Percentiles rank a stretch among this genome's conserved stretches.
Conservation (phyloP, 768 basidiomycete species). For the Rhizopogon sp. region DNA sequence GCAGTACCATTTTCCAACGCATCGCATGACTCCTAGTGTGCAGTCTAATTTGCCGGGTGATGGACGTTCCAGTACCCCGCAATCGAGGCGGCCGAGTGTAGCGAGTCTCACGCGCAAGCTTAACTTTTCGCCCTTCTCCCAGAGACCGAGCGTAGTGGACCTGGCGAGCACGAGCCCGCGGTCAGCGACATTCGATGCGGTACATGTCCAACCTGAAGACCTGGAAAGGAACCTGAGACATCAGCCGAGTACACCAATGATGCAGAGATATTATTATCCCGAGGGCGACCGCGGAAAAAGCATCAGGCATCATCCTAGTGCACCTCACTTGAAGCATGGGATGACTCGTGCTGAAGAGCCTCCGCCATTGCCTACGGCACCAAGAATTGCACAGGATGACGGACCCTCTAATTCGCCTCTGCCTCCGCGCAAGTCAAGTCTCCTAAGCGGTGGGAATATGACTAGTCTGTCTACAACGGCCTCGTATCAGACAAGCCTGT, state of each 20-base stretch:
- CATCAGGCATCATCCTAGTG: background rate
- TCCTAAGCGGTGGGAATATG: background rate
- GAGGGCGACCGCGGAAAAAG: constrained; percentile 7
- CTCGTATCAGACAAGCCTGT: constrained; percentile 15
- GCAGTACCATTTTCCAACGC: constrained; percentile 4
- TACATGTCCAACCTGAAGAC: constrained; percentile 6
- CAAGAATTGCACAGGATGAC: constrained; percentile 8
- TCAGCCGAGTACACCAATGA: constrained; percentile 19
- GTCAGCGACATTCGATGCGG: constrained; percentile 4
- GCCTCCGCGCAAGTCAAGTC: background rate
- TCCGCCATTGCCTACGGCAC: constrained; percentile 4
- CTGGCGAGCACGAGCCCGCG: constrained; percentile 14
- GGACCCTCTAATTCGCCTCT: constrained; percentile 4
- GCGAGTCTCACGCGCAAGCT: constrained; percentile 28
- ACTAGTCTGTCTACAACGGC: background rate
- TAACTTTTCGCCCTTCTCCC: constrained; percentile 24
- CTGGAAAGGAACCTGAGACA: constrained; percentile 13
- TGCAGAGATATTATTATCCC: background rate
- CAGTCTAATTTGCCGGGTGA: constrained; percentile 14
- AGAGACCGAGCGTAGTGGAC: constrained; percentile 20
- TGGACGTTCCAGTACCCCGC: constrained; percentile 2
- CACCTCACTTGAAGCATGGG: background rate
- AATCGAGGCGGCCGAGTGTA: constrained; percentile 19
- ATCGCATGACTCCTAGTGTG: constrained; percentile 16
- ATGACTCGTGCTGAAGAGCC: constrained; percentile 5